phyloP scores from a whole-genome alignment of 176 grass and related monocot genomes.

The Chrysopogon serrulatus region DNA sequence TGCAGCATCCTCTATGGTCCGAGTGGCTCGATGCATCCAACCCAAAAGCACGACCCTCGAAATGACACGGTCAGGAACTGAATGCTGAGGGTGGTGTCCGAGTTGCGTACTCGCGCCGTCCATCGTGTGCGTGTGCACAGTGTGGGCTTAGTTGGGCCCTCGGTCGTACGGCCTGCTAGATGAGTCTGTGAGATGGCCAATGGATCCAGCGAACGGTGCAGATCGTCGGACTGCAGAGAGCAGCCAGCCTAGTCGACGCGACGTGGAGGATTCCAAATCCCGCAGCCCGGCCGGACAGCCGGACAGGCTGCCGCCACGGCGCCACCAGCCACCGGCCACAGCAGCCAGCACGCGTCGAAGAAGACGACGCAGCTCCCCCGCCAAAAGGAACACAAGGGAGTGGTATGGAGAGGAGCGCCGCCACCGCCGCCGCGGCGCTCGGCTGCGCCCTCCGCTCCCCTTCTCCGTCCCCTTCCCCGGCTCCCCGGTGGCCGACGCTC shows the following conservation, averaged over 20 bases:
- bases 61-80: no score
- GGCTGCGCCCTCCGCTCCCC: constrained; percentile 39
- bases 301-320: neutral
- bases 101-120: no score
- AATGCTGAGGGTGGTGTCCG: no score
- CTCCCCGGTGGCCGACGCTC: constrained; percentile 20
- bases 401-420: constrained; percentile 44
- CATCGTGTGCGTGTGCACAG: no score
- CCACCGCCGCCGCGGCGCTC: constrained; percentile 27
- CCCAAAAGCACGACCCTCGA: no score
- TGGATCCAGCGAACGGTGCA: neutral
- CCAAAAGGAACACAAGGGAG: neutral
- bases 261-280: no score
- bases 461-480: constrained; percentile 1
- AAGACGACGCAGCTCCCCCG: constrained; percentile 1
- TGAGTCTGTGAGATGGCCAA: neutral
- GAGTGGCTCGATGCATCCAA: no score
- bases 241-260: no score
- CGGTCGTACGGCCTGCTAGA: neutral
- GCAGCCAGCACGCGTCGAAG: neutral
- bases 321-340: neutral
- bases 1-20: no score
- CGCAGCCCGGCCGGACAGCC: neutral
- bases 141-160: neutral
- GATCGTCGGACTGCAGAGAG: neutral